Percentiles rank a stretch among this genome's conserved stretches.
These are phyloP conservation scores for Paramecium caudatum DNA, from an alignment of 73 alveolate genomes.

Conservation along the genomic window DNA sequence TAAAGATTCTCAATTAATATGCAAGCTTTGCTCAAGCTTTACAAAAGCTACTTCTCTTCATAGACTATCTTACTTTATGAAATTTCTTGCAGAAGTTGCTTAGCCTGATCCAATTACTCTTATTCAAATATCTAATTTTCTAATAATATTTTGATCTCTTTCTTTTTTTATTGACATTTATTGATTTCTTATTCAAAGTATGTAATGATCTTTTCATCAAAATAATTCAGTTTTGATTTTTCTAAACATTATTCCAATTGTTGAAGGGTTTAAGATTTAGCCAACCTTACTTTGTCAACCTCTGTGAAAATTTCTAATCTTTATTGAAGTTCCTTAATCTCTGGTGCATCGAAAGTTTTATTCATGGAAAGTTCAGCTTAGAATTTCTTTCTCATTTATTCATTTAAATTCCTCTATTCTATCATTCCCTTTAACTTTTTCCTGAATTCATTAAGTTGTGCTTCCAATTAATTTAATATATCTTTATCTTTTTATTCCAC, in stretches of 20 bases:
- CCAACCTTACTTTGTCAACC: constrained; percentile 11
- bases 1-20: background rate
- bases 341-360: constrained; percentile 37
- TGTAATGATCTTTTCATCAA: constrained; percentile 46
- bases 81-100: background rate
- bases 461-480: background rate
- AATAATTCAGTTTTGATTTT: background rate
- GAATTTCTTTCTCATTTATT: constrained; percentile 41
- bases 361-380: constrained; percentile 27
- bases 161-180: background rate
- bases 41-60: background rate
- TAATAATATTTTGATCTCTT: constrained; percentile 1
- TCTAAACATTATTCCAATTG: background rate
- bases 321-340: background rate
- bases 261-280: constrained; percentile 42
- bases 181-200: constrained; percentile 19
- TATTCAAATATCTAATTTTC: background rate
- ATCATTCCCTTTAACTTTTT: background rate
- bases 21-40: constrained; percentile 26
- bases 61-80: background rate
- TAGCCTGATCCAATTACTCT: constrained; percentile 41
- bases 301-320: constrained; percentile 24
- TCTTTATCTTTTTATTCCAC: background rate
- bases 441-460: background rate
- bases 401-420: constrained; percentile 4